phyloP scores from a whole-genome alignment of 345 rosid species.

The Populus ilicifolia region DNA sequence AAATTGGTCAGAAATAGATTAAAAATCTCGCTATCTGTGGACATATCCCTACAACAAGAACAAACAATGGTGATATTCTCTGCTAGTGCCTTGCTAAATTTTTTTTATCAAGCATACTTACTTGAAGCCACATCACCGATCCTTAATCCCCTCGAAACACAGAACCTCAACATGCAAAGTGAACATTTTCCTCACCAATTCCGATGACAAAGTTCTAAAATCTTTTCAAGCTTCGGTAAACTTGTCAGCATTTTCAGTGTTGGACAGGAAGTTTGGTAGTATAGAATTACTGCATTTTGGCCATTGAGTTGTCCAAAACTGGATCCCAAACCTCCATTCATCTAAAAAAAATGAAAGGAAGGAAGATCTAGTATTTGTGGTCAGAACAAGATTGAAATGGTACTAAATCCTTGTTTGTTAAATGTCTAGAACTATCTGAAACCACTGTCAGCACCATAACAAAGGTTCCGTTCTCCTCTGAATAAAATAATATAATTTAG shows the following conservation, averaged over 20 bases:
- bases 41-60: background rate
- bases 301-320: too few species aligned
- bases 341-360: too few species aligned
- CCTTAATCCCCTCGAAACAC: background rate
- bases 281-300: too few species aligned
- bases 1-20: background rate
- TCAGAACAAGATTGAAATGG: background rate
- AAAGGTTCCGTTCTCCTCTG: background rate
- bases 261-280: too few species aligned
- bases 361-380: too few species aligned
- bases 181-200: background rate
- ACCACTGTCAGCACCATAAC: background rate
- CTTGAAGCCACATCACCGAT: background rate
- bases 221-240: background rate
- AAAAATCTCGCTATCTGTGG: background rate
- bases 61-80: background rate
- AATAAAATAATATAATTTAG: background rate
- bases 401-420: background rate
- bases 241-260: too few species aligned
- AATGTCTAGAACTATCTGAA: background rate
- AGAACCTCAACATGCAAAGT: background rate
- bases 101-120: background rate
- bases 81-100: too few species aligned
- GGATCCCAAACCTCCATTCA: too few species aligned
- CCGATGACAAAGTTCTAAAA: background rate